phyloP scores from a whole-genome alignment of 768 basidiomycete genomes.

The Cystofilobasidium macerans region DNA sequence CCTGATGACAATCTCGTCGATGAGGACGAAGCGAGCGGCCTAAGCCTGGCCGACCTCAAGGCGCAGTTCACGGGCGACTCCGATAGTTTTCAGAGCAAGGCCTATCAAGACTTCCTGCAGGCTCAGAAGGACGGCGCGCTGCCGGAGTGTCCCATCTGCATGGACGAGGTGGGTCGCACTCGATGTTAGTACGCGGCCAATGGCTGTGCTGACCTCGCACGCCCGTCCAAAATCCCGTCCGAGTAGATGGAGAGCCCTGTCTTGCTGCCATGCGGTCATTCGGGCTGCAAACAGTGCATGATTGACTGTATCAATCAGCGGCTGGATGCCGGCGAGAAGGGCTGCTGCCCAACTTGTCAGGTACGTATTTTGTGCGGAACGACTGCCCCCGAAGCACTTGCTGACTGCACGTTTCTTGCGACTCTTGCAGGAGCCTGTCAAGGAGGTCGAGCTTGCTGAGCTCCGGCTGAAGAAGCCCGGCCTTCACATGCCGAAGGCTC shows the following conservation, averaged over 20 bases:
- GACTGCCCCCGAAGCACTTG: constrained; percentile 30
- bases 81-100: constrained; percentile 14
- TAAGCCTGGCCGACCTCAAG: constrained; percentile 12
- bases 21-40: not conserved
- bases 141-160: constrained; percentile 68
- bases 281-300: constrained; percentile 74
- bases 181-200: too few relatives aligned
- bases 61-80: constrained; percentile 26
- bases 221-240: too few relatives aligned
- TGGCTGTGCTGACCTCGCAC: too few relatives aligned
- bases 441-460: constrained; percentile 32
- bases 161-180: constrained; percentile 43
- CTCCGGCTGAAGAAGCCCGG: constrained; percentile 28
- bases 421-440: not conserved
- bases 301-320: constrained; percentile 58
- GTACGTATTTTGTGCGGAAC: constrained; percentile 13
- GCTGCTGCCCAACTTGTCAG: constrained; percentile 66
- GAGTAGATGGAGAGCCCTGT: constrained; percentile 51
- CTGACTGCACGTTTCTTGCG: too few relatives aligned
- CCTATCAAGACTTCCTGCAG: constrained; percentile 3
- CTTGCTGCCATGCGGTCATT: constrained; percentile 48
- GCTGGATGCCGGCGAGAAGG: constrained; percentile 57
- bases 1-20: constrained; percentile 42
- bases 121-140: constrained; percentile 37
- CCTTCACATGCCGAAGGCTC: constrained; percentile 16